phyloP scores from a whole-genome alignment of 2,329 filamentous ascomycete species.

The Aspergillus luchuensis region DNA sequence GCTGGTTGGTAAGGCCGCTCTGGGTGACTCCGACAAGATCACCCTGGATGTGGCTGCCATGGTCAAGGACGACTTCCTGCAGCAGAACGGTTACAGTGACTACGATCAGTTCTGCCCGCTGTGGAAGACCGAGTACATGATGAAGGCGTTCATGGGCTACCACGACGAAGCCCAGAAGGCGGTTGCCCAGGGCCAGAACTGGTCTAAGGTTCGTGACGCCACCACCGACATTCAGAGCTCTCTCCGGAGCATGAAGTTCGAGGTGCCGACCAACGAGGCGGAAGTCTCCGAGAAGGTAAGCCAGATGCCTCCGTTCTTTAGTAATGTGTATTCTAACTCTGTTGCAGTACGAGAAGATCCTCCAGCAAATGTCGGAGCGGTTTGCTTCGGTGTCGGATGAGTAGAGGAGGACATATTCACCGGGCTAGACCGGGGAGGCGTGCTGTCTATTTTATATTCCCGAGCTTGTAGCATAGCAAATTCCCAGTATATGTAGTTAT shows the following conservation, averaged over 20 bases:
- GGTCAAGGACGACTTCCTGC: constrained; percentile 97
- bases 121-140: constrained; percentile 99
- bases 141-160: constrained; percentile 99
- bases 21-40: constrained; percentile 98
- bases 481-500: constrained; percentile 40
- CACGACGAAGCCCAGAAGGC: constrained; percentile 98
- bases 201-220: constrained; percentile 89
- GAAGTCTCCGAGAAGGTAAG: constrained; percentile 78
- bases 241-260: constrained; percentile 94
- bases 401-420: constrained; percentile 52
- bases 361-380: constrained; percentile 93
- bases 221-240: constrained; percentile 83
- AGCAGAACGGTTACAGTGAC: constrained; percentile 98
- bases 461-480: constrained; percentile 37
- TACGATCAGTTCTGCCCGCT: constrained; percentile 99
- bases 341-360: constrained; percentile 80
- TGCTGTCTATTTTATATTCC: constrained; percentile 21
- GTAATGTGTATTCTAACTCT: constrained; percentile 41
- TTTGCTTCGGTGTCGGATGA: constrained; percentile 96
- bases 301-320: not conserved
- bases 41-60: constrained; percentile 88
- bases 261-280: constrained; percentile 83
- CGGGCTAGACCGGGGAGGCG: not conserved
- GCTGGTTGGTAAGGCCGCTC: constrained; percentile 93
- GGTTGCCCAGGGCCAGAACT: constrained; percentile 84